Base-by-base conservation (phyloP, 2,329 filamentous ascomycete genomes). In the Cladosporium oxysporum region DNA sequence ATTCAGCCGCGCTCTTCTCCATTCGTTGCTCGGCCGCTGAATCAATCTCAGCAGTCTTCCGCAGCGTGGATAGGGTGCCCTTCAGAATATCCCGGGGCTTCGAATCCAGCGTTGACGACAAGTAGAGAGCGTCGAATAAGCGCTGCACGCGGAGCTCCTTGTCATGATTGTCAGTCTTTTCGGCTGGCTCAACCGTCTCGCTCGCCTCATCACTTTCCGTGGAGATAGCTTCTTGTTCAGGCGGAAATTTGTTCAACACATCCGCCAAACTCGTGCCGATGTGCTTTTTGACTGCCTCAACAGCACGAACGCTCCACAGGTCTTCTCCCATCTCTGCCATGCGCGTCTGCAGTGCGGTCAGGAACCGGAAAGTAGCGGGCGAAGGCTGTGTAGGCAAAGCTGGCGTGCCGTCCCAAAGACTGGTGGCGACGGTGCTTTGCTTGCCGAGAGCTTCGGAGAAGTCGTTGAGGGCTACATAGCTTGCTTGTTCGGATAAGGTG, bases 381-480 rank as follows among this genome's bases (percentile, higher is more conserved):
- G 92, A 94, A 0, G 92, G 92, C 72, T 95, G 91, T 6, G 88
- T 83, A 0, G 94, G 94, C 50, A 97, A 76, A 26, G 61, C 50
- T 29, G 87, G 82, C 0, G 91, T 91, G 44, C 86, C 82, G 75
- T 96, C 92, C 93, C 93, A 97, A 0, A 97, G 81, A 0, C 86
- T 83, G 61, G 88, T 84, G 7, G 89, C 88, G 28, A 59, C 41
- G 7, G n/a, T 29, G n/a, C 6, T 21, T 4, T 31, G 62, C 18
- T 66, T 62, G 52, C 96, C 90, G 7, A 97, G 80, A 0, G 83
- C 81, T 0, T 88, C 84, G 4, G 94, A 82, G 33, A 90, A 82
- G 0, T 80, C 79, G 2, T 87, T 11, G n/a, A 35, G 10, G 29
- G 58, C 58, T 16, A 35, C 31, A 8, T 35, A 7, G 28, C 31